Conservation (phyloP, 768 basidiomycete genomes). For the Suillus americanus region DNA sequence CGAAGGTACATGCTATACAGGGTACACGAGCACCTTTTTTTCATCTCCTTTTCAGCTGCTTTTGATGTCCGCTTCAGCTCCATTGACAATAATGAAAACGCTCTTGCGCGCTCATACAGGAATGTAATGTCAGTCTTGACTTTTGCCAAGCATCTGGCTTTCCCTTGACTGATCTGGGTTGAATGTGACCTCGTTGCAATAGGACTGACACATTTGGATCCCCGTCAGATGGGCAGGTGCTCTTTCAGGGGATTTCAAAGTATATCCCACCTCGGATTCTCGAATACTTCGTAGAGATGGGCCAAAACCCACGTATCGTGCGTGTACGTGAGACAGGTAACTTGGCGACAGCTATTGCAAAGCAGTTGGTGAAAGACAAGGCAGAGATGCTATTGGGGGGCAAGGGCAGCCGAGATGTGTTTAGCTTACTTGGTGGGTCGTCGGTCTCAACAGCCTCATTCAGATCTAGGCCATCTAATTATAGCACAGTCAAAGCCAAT, state of each 20-base stretch:
- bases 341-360: slow-evolving; percentile 3
- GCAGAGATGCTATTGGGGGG: slow-evolving; percentile 10
- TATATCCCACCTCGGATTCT: slow-evolving; percentile 33
- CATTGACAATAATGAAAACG: slow-evolving; percentile 23
- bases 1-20: slow-evolving; percentile 32
- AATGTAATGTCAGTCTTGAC: slow-evolving; percentile 4
- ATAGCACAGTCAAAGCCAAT: slow-evolving; percentile 25
- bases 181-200: background rate
- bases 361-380: slow-evolving; percentile 14
- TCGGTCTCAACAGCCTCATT: background rate
- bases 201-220: slow-evolving; percentile 11
- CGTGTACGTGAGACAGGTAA: slow-evolving; percentile 5
- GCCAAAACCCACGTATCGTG: slow-evolving; percentile 17
- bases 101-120: slow-evolving; percentile 9
- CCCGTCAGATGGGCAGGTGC: slow-evolving; percentile 19
- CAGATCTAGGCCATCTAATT: background rate
- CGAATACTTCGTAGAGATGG: slow-evolving; percentile 33
- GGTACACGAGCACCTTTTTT: background rate
- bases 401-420: slow-evolving; percentile 10
- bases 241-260: slow-evolving; percentile 30
- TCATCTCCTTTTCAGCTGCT: slow-evolving; percentile 31
- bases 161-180: background rate
- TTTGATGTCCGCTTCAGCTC: slow-evolving; percentile 51
- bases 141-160: background rate
- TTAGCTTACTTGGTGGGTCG: slow-evolving; percentile 39